phyloP scores from a whole-genome alignment of 2,329 filamentous ascomycete species.

The Cladobotryum protrusum region DNA sequence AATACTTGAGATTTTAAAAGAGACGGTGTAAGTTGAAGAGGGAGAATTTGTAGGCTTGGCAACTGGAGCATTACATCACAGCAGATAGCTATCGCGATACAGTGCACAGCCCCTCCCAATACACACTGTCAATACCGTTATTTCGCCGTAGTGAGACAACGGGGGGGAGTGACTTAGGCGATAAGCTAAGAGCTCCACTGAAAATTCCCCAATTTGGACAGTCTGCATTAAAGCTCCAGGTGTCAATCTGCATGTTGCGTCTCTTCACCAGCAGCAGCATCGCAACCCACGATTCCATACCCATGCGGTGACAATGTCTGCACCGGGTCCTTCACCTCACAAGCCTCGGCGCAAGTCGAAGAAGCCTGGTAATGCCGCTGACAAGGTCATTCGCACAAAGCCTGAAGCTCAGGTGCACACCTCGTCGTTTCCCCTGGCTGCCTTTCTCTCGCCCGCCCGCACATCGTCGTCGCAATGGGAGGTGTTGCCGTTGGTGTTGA shows the following conservation, averaged over 20 bases:
- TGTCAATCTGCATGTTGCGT: conserved; percentile 7
- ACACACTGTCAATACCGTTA: conserved; percentile 9
- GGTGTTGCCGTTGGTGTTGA: conserved; percentile 77
- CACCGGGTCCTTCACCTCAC: conserved; percentile 50
- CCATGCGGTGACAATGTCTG: conserved; percentile 30
- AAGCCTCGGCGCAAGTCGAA: conserved; percentile 55
- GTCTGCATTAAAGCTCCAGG: conserved; percentile 5
- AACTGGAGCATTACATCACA: conserved; percentile 5
- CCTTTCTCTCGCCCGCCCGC: conserved; percentile 91
- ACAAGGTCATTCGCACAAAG: conserved; percentile 24
- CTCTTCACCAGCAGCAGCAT: conserved; percentile 11
- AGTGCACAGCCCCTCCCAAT: conserved; percentile 1
- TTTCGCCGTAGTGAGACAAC: conserved; percentile 14
- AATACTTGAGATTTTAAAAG: not conserved
- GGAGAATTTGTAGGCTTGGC: conserved; percentile 3
- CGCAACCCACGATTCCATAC: too few relatives aligned
- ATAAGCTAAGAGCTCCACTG: conserved; percentile 13
- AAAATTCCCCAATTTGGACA: conserved; percentile 13
- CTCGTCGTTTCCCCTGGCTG: conserved; percentile 82
- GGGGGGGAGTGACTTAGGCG: too few relatives aligned
- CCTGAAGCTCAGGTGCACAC: conserved; percentile 43
- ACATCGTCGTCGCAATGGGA: conserved; percentile 87
- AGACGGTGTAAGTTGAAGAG: not conserved
- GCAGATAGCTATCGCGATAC: conserved; percentile 19
- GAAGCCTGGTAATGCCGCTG: conserved; percentile 38